Conservation (phyloP, 257 asterid species). For the Gynochthodes officinalis region DNA sequence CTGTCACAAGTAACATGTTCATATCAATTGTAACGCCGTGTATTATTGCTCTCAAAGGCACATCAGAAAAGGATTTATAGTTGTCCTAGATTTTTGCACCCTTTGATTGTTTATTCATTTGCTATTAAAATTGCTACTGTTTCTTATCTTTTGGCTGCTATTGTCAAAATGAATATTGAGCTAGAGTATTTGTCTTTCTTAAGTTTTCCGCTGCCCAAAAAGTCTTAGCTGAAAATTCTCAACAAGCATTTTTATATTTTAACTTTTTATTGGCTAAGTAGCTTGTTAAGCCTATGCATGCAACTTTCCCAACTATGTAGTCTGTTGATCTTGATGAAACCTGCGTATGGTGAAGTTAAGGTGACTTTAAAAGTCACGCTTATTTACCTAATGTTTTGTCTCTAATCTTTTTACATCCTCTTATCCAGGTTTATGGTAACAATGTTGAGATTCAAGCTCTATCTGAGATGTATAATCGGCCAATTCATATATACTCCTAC, state of each 20-base stretch:
- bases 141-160: neutral
- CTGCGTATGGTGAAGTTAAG: neutral
- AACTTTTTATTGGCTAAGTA: neutral
- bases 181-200: neutral
- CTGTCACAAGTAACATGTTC: neutral
- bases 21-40: neutral
- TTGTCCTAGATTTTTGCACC: neutral
- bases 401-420: neutral
- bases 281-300: neutral
- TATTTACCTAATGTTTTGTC: neutral
- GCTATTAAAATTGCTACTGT: neutral
- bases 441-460: slow-evolving; percentile 94
- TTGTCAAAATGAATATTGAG: neutral
- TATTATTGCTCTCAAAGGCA: neutral
- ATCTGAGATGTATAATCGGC: slow-evolving; percentile 97
- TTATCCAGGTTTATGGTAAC: slow-evolving; percentile 84
- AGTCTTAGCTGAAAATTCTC: neutral
- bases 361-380: neutral
- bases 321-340: neutral
- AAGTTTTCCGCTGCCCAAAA: neutral
- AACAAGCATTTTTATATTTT: neutral
- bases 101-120: neutral
- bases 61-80: neutral
- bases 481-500: slow-evolving; percentile 92
- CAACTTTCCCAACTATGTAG: neutral